Percentiles rank a stretch among this genome's conserved stretches.
Conservation (phyloP, 768 basidiomycete genomes). For the Harrya chromipes region DNA sequence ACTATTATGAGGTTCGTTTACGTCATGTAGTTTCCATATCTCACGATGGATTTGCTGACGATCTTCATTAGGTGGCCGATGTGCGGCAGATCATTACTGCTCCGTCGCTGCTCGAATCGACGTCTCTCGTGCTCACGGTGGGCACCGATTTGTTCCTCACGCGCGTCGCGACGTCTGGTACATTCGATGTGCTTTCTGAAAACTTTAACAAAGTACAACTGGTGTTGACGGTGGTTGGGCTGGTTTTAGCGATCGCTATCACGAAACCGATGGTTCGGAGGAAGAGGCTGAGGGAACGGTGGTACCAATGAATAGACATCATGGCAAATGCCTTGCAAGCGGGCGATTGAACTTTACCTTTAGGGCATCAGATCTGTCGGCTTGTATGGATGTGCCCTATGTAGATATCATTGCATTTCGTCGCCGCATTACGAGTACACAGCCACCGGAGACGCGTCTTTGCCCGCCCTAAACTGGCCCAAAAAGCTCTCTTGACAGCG, state of each 20-base stretch:
- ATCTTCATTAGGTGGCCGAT: slow-evolving; percentile 54
- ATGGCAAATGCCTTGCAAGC: too few relatives aligned
- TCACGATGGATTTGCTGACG: neutral
- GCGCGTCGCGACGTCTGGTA: slow-evolving; percentile 79
- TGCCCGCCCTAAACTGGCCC: slow-evolving; percentile 20
- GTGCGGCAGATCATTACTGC: slow-evolving; percentile 70
- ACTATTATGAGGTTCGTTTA: slow-evolving; percentile 47
- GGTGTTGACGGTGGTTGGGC: slow-evolving; percentile 71
- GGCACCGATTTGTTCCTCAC: slow-evolving; percentile 91
- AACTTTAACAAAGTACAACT: slow-evolving; percentile 93
- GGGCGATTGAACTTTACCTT: too few relatives aligned
- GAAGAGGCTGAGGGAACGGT: slow-evolving; percentile 65
- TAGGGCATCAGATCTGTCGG: too few relatives aligned
- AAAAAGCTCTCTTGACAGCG: neutral
- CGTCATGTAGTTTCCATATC: slow-evolving; percentile 9
- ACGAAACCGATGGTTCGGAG: slow-evolving; percentile 76
- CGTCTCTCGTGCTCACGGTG: slow-evolving; percentile 80
- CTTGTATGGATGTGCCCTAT: too few relatives aligned
- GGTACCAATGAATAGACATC: slow-evolving; percentile 46
- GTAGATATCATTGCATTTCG: neutral
- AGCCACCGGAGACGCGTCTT: slow-evolving; percentile 24
- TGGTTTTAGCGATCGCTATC: slow-evolving; percentile 74
- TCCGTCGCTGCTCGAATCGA: slow-evolving; percentile 87
- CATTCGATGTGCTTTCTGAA: slow-evolving; percentile 90
- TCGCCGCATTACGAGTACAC: too few relatives aligned